These are phyloP conservation scores for Diatrype stigma DNA, from an alignment of 2,329 filamentous ascomycete genomes.

Conservation along the genomic window DNA sequence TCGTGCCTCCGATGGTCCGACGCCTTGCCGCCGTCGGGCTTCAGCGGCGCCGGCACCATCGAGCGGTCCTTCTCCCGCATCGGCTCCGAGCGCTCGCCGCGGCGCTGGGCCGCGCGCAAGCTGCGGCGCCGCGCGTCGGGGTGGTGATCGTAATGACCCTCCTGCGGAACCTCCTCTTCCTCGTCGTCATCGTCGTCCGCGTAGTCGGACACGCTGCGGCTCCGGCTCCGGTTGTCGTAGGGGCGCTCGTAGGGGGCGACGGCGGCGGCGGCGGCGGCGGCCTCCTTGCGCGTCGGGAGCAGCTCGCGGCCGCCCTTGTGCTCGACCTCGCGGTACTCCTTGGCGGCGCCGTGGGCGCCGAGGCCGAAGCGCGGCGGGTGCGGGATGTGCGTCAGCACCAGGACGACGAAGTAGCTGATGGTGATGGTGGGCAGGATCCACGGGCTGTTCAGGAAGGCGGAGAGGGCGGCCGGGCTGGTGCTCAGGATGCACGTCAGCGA, in stretches of 20 bases:
- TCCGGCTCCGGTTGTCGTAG: too few species aligned
- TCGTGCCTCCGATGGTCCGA: background rate
- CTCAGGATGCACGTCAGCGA: constrained; percentile 17
- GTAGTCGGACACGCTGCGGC: too few species aligned
- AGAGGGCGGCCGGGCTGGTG: constrained; percentile 8
- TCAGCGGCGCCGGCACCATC: background rate
- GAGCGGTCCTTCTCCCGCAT: too few species aligned
- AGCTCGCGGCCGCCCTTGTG: background rate
- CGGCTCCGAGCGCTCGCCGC: too few species aligned
- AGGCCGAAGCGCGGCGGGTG: constrained; percentile 11
- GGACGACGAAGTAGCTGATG: constrained; percentile 19
- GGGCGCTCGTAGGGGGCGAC: background rate
- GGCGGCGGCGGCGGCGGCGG: background rate
- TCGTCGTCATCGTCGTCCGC: too few species aligned
- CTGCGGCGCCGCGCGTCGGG: too few species aligned
- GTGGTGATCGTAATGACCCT: too few species aligned
- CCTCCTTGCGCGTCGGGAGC: background rate
- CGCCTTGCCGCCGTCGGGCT: background rate
- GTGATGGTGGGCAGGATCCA: constrained; percentile 27
- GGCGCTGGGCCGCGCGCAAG: too few species aligned
- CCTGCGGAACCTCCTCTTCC: too few species aligned
- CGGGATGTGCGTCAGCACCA: constrained; percentile 18
- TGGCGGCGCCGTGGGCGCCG: background rate
- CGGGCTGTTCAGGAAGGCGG: constrained; percentile 16
- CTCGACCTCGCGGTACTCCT: constrained; percentile 2